These are phyloP conservation scores for Tetrapisispora phaffii DNA, from an alignment of 805 yeast genomes.

Conservation along the genomic window DNA sequence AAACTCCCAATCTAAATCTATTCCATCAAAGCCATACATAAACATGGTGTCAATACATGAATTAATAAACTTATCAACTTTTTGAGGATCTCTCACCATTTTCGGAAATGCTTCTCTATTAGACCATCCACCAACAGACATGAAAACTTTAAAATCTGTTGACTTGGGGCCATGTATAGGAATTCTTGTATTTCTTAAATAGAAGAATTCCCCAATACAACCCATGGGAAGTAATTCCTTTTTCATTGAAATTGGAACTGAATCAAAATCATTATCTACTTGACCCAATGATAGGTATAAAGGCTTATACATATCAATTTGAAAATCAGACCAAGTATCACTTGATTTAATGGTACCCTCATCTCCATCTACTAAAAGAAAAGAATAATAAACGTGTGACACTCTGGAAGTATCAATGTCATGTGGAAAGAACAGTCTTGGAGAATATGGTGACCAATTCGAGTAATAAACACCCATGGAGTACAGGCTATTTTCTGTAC, in stretches of 20 bases:
- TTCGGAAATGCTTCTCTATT: slow-evolving; percentile 40
- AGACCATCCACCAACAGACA: slow-evolving; percentile 84
- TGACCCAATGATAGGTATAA: slow-evolving; percentile 7
- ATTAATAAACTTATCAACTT: slow-evolving; percentile 38
- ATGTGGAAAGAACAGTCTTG: slow-evolving; percentile 47
- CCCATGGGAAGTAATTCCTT: slow-evolving; percentile 32
- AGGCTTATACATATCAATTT: slow-evolving; percentile 25
- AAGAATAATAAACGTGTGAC: slow-evolving; percentile 72
- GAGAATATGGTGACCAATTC: slow-evolving; percentile 59
- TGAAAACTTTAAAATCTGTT: slow-evolving; percentile 41
- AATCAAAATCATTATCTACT: not conserved
- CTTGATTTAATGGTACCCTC: slow-evolving; percentile 46
- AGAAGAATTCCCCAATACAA: slow-evolving; percentile 39
- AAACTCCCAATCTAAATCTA: slow-evolving; percentile 94
- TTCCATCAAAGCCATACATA: slow-evolving; percentile 69
- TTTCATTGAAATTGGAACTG: not conserved
- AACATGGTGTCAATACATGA: slow-evolving; percentile 40
- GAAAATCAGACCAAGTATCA: slow-evolving; percentile 60
- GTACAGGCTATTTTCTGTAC: slow-evolving; percentile 5
- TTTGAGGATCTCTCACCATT: slow-evolving; percentile 31
- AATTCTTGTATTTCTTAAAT: slow-evolving; percentile 31
- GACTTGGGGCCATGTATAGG: not conserved
- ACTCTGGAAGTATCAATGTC: slow-evolving; percentile 49
- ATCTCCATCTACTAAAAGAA: slow-evolving; percentile 45
- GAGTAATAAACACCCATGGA: slow-evolving; percentile 38